phyloP scores from a whole-genome alignment of 495 filamentous ascomycete genomes.

The Aspergillus haitiensis region DNA sequence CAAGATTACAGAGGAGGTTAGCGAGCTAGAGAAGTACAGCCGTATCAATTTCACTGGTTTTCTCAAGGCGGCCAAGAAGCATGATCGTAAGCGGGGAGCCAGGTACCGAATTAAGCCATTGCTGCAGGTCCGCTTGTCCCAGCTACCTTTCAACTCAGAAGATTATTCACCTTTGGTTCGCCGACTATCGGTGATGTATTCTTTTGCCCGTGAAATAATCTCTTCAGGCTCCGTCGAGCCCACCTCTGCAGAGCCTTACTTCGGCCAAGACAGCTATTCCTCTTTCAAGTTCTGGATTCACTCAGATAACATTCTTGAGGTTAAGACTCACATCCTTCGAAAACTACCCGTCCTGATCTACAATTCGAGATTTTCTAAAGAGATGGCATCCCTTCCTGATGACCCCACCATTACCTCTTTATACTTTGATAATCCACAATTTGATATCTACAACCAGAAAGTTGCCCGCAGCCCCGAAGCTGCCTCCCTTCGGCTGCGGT shows the following conservation, averaged over 20 bases:
- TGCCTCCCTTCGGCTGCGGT: constrained; percentile 80
- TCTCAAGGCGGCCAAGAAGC: constrained; percentile 97
- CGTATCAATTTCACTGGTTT: constrained; percentile 97
- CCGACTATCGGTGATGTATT: constrained; percentile 89
- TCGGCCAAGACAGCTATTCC: constrained; percentile 68
- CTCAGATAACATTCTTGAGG: constrained; percentile 88
- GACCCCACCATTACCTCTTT: constrained; percentile 93
- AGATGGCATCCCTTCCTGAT: constrained; percentile 68
- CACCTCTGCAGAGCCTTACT: constrained; percentile 39
- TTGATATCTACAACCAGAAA: constrained; percentile 82
- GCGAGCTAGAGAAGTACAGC: constrained; percentile 90
- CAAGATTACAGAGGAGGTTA: constrained; percentile 82
- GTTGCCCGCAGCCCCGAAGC: constrained; percentile 74
- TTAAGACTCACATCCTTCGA: constrained; percentile 91
- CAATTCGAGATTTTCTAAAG: constrained; percentile 78
- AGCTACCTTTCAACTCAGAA: constrained; percentile 91
- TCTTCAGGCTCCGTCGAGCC: constrained; percentile 52
- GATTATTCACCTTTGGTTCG: constrained; percentile 88
- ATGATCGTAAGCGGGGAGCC: constrained; percentile 83
- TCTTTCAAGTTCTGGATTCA: constrained; percentile 99
- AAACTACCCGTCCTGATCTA: constrained; percentile 89
- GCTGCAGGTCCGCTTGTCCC: constrained; percentile 81
- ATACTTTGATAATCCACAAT: constrained; percentile 88
- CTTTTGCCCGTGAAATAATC: constrained; percentile 81
- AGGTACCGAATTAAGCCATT: constrained; percentile 85